Evolutionary conservation across 2,329 filamentous ascomycete species (phyloP).

Genomic region (Pyricularia grisea): DNA sequence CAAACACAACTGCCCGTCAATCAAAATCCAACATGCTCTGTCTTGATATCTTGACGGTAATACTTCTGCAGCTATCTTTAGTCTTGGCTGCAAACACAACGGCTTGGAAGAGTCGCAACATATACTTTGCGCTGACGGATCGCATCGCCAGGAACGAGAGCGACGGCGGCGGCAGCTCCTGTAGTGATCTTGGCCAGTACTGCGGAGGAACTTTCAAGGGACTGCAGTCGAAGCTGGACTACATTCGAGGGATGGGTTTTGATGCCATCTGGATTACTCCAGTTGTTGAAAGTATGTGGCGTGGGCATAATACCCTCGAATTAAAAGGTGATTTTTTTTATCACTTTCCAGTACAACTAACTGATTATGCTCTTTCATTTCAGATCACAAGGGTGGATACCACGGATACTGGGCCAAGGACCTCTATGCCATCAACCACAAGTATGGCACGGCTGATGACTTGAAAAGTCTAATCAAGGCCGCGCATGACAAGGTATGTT

Average conservation of each 20-base stretch:
- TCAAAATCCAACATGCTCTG: neutral
- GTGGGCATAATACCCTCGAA: neutral
- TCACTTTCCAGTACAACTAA: neutral
- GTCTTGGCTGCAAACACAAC: neutral
- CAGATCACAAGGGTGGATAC: neutral
- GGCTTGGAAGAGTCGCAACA: neutral
- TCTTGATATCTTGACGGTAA: neutral
- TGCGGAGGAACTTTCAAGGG: neutral
- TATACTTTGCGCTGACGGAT: neutral
- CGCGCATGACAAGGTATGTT: neutral
- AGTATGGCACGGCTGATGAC: neutral
- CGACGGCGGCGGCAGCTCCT: neutral
- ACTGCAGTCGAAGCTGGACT: neutral
- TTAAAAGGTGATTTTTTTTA: neutral
- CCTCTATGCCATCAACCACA: neutral
- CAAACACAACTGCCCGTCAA: neutral
- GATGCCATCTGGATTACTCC: neutral
- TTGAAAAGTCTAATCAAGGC: neutral
- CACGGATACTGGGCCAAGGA: neutral
- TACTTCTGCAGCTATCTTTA: neutral
- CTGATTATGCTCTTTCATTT: neutral
- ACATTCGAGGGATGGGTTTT: neutral
- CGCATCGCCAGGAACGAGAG: neutral
- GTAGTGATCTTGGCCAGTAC: neutral
- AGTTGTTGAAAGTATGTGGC: neutral